Percentiles rank a stretch among this genome's conserved stretches.
Conservation (phyloP, 345 rosid species). For the Dovyalis caffra region DNA sequence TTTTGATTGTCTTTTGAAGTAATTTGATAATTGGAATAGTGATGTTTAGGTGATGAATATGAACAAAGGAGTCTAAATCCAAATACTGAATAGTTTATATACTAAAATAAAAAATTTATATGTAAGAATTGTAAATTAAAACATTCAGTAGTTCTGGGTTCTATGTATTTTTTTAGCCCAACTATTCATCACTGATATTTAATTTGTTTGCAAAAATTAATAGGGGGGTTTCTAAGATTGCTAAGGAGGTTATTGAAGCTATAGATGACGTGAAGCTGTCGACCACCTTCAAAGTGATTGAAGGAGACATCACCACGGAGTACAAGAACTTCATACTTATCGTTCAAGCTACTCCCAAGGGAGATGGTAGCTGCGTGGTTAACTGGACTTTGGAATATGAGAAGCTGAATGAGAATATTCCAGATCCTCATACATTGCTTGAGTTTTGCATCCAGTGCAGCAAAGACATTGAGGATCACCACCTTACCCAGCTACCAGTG, state of each 20-base stretch:
- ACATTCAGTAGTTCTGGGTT: too few species aligned
- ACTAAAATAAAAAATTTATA: too few species aligned
- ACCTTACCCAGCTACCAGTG: not conserved
- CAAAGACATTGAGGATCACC: conserved; percentile 26
- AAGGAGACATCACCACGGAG: conserved; percentile 41
- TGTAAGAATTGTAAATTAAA: too few species aligned
- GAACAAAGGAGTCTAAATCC: too few species aligned
- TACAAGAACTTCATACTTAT: conserved; percentile 20
- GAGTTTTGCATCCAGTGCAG: not conserved
- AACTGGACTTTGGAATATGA: not conserved
- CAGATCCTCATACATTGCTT: conserved; percentile 20
- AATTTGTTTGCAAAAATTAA: not conserved
- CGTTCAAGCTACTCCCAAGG: conserved; percentile 26
- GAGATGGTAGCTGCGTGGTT: not conserved
- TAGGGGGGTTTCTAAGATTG: conserved; percentile 7
- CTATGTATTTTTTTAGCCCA: too few species aligned
- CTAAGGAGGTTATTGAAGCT: conserved; percentile 37
- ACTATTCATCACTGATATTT: too few species aligned
- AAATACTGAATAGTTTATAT: too few species aligned
- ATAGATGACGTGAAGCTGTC: conserved; percentile 34
- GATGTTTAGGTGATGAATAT: too few species aligned
- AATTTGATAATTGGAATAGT: too few species aligned
- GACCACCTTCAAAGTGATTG: conserved; percentile 32
- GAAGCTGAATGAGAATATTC: not conserved
- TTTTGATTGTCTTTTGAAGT: too few species aligned